Base-by-base conservation (phyloP, 1,284 basidiomycete species). In the Agaricales sp. region DNA sequence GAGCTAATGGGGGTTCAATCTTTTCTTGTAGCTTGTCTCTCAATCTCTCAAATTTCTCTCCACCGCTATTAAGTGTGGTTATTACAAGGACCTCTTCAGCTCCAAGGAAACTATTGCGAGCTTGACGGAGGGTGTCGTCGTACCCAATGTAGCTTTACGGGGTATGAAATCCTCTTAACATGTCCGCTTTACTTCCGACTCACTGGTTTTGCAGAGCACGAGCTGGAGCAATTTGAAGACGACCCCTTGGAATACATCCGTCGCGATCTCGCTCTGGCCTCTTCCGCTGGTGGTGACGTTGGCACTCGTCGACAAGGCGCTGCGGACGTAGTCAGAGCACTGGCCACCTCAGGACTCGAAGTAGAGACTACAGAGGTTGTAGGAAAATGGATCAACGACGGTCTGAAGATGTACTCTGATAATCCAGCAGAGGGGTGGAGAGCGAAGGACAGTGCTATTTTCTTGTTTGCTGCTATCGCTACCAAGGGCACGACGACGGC, bases 151-250 rank as follows among this genome's bases (percentile, higher is more conserved):
- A 55, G 73, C 78, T 14, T 73, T 98, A 26, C 76, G 94, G 38
- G 30, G 30, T 35, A 22, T 16, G 21, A 51, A 24, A 22, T 20
- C 23, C 20, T 46, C 18, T 2, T 6, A n/a, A n/a, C n/a, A n/a
- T n/a, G n/a, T n/a, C n/a, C n/a, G 12, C 12, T 41, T 21, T 16
- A 14, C 44, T 52, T 18, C 47, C 38, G 3, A 41, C 47, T 43
- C 23, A 14, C 46, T 18, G 11, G 48, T 50, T 11, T 13, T 14
- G n/a, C 30, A 35, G 85, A 89, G 48, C 86, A 92, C 55, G 94
- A 98, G 54, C 78, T 94, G 52, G 95, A 99, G 61, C 86, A 94
- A 65, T 98, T 99, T 60, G 92, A 98, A 65, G 95, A 99, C 54
- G 93, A 97, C 57, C 95, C 95, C 0, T 78, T 95, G 45, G 95